These are phyloP conservation scores for Sequoia sempervirens DNA, from an alignment of 75 land plant genomes.

Conservation along the genomic window DNA sequence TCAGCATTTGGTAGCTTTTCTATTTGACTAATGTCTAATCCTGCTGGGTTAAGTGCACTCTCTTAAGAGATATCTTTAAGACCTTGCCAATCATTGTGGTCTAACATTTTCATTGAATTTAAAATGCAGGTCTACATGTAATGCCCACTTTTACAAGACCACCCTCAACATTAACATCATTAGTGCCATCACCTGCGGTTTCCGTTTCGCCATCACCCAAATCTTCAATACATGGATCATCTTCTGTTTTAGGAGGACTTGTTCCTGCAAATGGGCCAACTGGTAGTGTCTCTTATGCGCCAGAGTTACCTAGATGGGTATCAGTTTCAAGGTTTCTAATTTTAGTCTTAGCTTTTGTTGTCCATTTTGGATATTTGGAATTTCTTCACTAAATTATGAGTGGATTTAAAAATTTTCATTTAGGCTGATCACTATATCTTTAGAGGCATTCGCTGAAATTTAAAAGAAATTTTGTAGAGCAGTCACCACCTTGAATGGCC, in stretches of 20 bases:
- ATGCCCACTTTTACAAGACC: constrained; percentile 44
- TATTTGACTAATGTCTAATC: neutral
- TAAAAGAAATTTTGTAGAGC: constrained; percentile 4
- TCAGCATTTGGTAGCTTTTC: neutral
- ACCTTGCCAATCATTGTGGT: neutral
- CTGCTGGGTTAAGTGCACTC: neutral
- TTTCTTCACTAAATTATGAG: neutral
- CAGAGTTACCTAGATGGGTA: neutral
- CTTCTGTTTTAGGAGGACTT: constrained; percentile 17
- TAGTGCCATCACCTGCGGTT: constrained; percentile 18
- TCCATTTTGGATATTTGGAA: neutral
- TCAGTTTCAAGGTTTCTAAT: neutral
- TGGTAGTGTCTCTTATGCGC: constrained; percentile 32
- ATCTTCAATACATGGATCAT: constrained; percentile 9
- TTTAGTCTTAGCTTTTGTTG: neutral
- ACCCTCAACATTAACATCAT: constrained; percentile 28
- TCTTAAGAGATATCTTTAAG: neutral
- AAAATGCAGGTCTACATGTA: constrained; percentile 37
- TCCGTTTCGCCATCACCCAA: constrained; percentile 14
- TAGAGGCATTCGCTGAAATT: neutral
- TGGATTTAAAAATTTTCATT: neutral
- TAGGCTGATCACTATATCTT: neutral
- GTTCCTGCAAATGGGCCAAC: constrained; percentile 41
- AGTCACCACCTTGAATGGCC: constrained; percentile 3
- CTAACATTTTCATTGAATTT: neutral